These are phyloP conservation scores for Vigna reflexopilosa DNA, from an alignment of 306 rosid species.

Conservation along the genomic window DNA sequence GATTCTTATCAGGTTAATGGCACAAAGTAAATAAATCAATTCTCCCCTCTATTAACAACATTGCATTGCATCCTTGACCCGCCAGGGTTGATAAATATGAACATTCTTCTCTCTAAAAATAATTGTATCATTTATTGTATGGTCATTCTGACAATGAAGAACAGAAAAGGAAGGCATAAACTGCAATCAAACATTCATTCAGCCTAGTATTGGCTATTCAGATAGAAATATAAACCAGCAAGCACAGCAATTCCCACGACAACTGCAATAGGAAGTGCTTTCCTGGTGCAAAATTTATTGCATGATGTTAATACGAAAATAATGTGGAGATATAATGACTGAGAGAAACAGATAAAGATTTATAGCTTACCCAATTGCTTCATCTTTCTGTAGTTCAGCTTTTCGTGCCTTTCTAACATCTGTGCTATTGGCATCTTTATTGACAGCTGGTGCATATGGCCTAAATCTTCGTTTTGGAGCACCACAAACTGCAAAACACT, in stretches of 20 bases:
- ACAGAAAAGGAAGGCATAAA: background rate
- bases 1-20: background rate
- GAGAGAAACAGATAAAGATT: background rate
- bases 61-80: constrained; percentile 21
- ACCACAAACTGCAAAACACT: constrained; percentile 70
- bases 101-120: constrained; percentile 17
- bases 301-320: constrained; percentile 5
- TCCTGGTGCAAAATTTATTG: constrained; percentile 53
- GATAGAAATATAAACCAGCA: constrained; percentile 71
- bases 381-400: constrained; percentile 64
- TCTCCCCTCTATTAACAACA: constrained; percentile 5
- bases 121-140: constrained; percentile 10
- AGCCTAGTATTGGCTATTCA: constrained; percentile 54
- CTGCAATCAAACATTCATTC: background rate
- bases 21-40: constrained; percentile 4
- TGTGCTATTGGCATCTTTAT: constrained; percentile 55
- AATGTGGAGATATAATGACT: background rate
- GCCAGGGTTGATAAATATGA: background rate
- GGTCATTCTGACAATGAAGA: constrained; percentile 11
- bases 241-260: constrained; percentile 72
- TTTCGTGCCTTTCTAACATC: constrained; percentile 65
- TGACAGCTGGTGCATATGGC: constrained; percentile 62
- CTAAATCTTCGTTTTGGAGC: constrained; percentile 87
- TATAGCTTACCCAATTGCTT: constrained; percentile 71
- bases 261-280: constrained; percentile 69